Base-by-base conservation (phyloP, 1,284 basidiomycete genomes). In the Leccinum subrobustum region DNA sequence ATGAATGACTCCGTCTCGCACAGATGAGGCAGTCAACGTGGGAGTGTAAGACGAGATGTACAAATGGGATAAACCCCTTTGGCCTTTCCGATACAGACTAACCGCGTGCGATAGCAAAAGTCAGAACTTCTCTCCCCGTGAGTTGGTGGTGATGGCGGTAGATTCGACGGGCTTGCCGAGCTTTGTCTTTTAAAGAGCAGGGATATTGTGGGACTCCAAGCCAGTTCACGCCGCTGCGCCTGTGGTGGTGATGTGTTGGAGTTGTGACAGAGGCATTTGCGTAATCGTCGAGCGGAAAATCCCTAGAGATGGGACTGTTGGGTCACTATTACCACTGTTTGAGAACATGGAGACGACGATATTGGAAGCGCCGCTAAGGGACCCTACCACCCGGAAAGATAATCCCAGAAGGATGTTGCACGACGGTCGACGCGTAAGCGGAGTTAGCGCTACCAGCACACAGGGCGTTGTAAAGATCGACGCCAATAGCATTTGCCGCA, bases 381-480 rank as follows among this genome's bases (percentile, higher is more conserved):
- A 63, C 4, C 86, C 83, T 79, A 12, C 96, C 96, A 37, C 87
- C 95, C 48, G 96, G 74, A 75, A 91, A 92, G 48, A 93, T 77
- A 12, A 75, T 71, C 27, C 86, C 86, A 5, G 87, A 87, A 4
- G 85, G 69, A 71, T 91, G 83, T 47, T 89, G 83, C 1, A 80
- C 86, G 59, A 92, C 81, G 16, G 88, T 76, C 25, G 86, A 78
- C 12, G 85, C 75, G 23, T 78, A 71, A 16, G 77, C 68, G 3
- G 75, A 73, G 5, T 68, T 61, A 4, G 76, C 67, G 35, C 77
- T 75, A 0, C 74, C 65, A 37, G 73, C 79, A 14, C 87, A 87
- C 23, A 89, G 70, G 2, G 78, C 84, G 58, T 69, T 82, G 72
- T 82, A 87, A 62, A 85, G 75, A 66, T 80, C 77, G 56, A 90